Evolutionary conservation across 169 alveolate species (phyloP).

Genomic region (Theileria luwenshuni): DNA sequence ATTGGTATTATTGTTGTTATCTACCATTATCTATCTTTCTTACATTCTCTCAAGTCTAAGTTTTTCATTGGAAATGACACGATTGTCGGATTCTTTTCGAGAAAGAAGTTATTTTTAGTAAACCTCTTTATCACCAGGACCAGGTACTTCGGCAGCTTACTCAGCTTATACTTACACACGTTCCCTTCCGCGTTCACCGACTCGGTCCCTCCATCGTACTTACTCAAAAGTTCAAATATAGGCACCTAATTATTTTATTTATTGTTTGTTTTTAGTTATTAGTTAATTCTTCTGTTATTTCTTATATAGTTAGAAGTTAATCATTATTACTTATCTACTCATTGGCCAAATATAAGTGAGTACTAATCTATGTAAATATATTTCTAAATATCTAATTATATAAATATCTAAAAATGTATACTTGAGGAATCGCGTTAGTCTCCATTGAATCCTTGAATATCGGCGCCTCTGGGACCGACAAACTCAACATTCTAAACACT

Average conservation of each 20-base stretch:
- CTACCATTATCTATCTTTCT: conserved; percentile 7
- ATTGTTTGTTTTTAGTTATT: neutral
- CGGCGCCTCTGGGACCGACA: conserved; percentile 89
- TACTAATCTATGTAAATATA: neutral
- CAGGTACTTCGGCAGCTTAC: conserved; percentile 88
- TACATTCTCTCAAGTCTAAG: conserved; percentile 85
- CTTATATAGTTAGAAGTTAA: neutral
- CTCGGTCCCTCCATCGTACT: conserved; percentile 93
- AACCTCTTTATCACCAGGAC: conserved; percentile 93
- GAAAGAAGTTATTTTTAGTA: conserved; percentile 91
- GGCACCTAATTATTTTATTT: conserved; percentile 75
- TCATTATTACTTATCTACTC: neutral
- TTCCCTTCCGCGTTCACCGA: conserved; percentile 74
- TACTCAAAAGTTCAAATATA: conserved; percentile 88
- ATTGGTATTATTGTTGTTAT: too few relatives aligned
- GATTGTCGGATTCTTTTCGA: conserved; percentile 98
- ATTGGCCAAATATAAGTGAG: neutral
- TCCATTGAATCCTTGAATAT: conserved; percentile 91
- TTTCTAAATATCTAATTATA: neutral
- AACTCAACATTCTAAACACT: conserved; percentile 68
- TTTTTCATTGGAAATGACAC: conserved; percentile 95
- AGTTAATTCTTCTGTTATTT: too few relatives aligned
- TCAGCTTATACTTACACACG: conserved; percentile 60
- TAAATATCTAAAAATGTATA: neutral
- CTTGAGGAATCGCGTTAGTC: conserved; percentile 88